Conservation (phyloP, 208 protist genomes). For the Kentomonas sorsogonicus region DNA sequence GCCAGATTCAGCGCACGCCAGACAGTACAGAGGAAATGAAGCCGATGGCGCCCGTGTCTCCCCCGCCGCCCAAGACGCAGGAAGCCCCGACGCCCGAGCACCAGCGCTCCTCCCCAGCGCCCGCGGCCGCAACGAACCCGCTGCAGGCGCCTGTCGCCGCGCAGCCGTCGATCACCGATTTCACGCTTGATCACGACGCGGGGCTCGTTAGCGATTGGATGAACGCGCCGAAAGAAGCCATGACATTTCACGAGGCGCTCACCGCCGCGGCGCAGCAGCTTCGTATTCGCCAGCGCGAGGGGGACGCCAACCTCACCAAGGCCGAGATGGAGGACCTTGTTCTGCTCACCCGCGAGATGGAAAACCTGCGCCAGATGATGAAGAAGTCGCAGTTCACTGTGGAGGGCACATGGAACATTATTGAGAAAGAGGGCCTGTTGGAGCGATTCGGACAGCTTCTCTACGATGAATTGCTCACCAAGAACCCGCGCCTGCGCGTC, state of each 20-base stretch:
- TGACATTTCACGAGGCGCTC: constrained; percentile 46
- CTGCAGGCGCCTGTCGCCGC: no score
- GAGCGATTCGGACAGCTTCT: constrained; percentile 51
- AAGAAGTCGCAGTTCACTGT: constrained; percentile 48
- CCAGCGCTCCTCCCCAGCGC: no score
- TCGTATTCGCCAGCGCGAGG: constrained; percentile 35
- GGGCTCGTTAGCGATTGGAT: no score
- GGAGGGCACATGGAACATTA: constrained; percentile 53
- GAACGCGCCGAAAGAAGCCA: no score
- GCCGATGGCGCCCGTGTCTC: no score
- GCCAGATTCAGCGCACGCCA: no score
- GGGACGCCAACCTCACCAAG: constrained; percentile 29
- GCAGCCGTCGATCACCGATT: no score
- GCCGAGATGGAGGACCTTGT: constrained; percentile 55
- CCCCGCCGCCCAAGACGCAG: no score
- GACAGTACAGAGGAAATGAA: no score
- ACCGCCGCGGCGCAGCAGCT: constrained; percentile 28
- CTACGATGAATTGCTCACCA: constrained; percentile 52
- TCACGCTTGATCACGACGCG: no score
- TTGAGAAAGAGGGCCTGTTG: constrained; percentile 47
- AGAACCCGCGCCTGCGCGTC: constrained; percentile 37
- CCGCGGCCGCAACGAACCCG: no score
- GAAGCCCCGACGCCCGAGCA: no score
- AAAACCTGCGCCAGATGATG: constrained; percentile 49
- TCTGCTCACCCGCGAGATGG: constrained; percentile 54